Conservation (phyloP, 768 basidiomycete species). For the Amanita rimosa region DNA sequence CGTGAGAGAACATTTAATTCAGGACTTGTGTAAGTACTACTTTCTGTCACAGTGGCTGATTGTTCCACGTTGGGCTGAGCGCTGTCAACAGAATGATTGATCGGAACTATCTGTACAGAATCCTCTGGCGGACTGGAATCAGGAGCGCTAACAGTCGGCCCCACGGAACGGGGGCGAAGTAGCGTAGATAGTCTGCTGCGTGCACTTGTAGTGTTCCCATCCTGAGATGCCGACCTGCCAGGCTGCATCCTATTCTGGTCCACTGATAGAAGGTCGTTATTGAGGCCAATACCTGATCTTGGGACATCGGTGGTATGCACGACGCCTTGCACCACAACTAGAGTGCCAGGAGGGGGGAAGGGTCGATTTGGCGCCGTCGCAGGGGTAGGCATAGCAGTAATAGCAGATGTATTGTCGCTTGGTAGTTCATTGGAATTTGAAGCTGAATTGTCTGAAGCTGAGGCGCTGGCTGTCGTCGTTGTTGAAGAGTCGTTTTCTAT, state of each 20-base stretch:
- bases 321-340: slow-evolving; percentile 77
- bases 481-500: neutral
- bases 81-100: neutral
- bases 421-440: neutral
- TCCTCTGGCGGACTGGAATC: neutral
- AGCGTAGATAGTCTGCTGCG: slow-evolving; percentile 21
- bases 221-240: slow-evolving; percentile 19
- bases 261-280: neutral
- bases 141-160: slow-evolving; percentile 5
- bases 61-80: neutral
- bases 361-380: slow-evolving; percentile 19
- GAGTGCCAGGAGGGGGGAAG: slow-evolving; percentile 66
- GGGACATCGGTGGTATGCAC: slow-evolving; percentile 68
- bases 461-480: neutral
- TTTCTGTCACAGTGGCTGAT: neutral
- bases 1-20: neutral
- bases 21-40: neutral
- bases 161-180: slow-evolving; percentile 23
- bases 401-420: neutral
- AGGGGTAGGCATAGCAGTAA: slow-evolving; percentile 5
- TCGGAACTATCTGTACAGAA: neutral
- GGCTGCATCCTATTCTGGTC: slow-evolving; percentile 11
- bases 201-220: slow-evolving; percentile 13
- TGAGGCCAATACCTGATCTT: slow-evolving; percentile 11
- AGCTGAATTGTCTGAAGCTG: neutral